Evolutionary conservation across 192 early-diverging fungal genomes (phyloP), one percentile per base, ranked within the genome.

Genomic region (Backusella morwellensis): DNA sequence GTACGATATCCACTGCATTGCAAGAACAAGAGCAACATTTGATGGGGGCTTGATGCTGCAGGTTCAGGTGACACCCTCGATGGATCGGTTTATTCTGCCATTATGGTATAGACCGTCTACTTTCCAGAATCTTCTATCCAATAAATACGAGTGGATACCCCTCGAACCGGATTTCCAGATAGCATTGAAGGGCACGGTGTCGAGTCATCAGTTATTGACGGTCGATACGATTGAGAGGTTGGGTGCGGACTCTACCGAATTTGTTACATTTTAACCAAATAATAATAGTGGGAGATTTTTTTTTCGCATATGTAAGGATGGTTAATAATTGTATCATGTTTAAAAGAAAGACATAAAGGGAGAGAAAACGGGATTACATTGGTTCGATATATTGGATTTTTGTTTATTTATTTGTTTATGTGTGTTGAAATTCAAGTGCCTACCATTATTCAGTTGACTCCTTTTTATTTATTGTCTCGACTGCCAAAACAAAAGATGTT

Each of bases 61-160:
- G 40, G 21, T 38, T 26, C 34, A 77, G 23, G 35, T 68, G 56
- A 63, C 23, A 29, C 12, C 56, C n/a, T 26, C 26, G 11, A 26
- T 29, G 6, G 8, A 19, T 14, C 11, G 14, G 11, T 77, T 38
- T 70, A 21, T 77, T 3, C 8, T 77, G 5, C 75, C 75, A 26
- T 54, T 77, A 21, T 77, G 75, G 75, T 70, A 77, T 15, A 77
- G 56, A 70, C 75, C 75, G 14, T 70, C 75, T 0, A 35, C 52
- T 4, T 63, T 59, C 35, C n/a, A 35, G 52, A 41, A 59, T 7
- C n/a, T 74, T n/a, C 19, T 74, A 1, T 26, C 8, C 8, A 1
- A 6, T 11, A 11, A 63, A 0, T 63, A 63, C 7, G 56, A 63
- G 15, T 74, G 72, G 72, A 40, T 19, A 5, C 23, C 36, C 4